These are phyloP conservation scores for Austroboletus eburneus DNA, from an alignment of 768 basidiomycete genomes.

Conservation along the genomic window DNA sequence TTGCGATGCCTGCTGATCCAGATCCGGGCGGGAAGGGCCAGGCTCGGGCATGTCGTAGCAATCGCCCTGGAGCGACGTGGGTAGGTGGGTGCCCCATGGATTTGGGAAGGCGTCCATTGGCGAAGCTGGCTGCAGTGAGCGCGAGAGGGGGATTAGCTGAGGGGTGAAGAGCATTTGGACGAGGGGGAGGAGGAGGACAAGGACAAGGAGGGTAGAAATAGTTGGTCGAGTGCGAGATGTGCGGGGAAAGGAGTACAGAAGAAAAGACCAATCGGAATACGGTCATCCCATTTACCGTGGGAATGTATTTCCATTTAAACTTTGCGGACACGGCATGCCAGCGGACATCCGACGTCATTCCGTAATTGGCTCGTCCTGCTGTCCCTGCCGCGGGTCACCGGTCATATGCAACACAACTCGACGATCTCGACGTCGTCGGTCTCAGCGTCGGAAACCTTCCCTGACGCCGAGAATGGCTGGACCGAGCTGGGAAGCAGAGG, in stretches of 20 bases:
- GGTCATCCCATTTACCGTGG: conserved; percentile 18
- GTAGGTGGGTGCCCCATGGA: conserved; percentile 10
- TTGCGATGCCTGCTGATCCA: conserved; percentile 23
- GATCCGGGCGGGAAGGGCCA: conserved; percentile 21
- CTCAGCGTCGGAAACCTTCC: background rate
- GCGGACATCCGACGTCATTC: background rate
- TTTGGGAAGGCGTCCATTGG: conserved; percentile 4
- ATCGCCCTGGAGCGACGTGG: conserved; percentile 3
- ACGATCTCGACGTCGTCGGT: too few relatives aligned
- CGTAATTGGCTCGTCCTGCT: background rate
- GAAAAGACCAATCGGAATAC: conserved; percentile 5
- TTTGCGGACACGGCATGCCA: background rate
- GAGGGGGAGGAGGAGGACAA: background rate
- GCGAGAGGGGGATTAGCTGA: conserved; percentile 6
- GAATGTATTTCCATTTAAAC: conserved; percentile 6
- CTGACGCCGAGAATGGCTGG: background rate
- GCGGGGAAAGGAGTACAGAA: conserved; percentile 16
- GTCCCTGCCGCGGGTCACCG: background rate
- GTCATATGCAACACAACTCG: too few relatives aligned
- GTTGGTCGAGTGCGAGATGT: background rate
- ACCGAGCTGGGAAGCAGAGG: background rate
- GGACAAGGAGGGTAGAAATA: too few relatives aligned
- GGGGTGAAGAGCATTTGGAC: background rate
- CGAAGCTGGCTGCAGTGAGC: conserved; percentile 6
- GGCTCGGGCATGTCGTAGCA: background rate